Conservation (phyloP, 164 flowering plant species). For the Hamamelis virginiana region DNA sequence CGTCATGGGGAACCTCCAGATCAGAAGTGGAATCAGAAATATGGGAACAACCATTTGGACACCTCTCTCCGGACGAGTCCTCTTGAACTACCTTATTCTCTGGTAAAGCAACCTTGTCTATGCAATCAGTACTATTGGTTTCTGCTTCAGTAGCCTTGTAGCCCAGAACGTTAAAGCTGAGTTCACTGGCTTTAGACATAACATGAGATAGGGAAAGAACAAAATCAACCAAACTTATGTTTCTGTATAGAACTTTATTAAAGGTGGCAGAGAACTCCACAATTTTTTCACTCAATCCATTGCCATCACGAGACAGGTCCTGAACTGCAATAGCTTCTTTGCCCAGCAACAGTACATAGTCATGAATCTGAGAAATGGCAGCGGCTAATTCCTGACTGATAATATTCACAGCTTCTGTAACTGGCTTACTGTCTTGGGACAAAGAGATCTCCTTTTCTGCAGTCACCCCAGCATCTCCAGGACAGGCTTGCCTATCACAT, state of each 20-base stretch:
- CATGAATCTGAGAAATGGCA: slow-evolving; percentile 69
- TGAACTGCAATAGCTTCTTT: slow-evolving; percentile 57
- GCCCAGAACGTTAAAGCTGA: slow-evolving; percentile 50
- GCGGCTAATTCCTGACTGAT: slow-evolving; percentile 36
- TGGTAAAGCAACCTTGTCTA: slow-evolving; percentile 81
- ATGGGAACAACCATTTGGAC: slow-evolving; percentile 47
- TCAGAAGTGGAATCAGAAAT: slow-evolving; percentile 56
- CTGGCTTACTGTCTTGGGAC: slow-evolving; percentile 22
- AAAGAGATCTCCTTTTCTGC: slow-evolving; percentile 29
- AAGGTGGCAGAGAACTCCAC: slow-evolving; percentile 54
- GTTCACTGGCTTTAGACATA: slow-evolving; percentile 51
- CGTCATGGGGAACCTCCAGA: slow-evolving; percentile 67
- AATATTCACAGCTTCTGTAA: slow-evolving; percentile 12
- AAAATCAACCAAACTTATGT: slow-evolving; percentile 49
- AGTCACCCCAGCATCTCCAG: slow-evolving; percentile 34
- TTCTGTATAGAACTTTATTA: slow-evolving; percentile 35
- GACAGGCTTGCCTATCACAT: slow-evolving; percentile 25
- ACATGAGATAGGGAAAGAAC: slow-evolving; percentile 68
- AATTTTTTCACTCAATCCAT: slow-evolving; percentile 39
- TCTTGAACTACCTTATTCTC: slow-evolving; percentile 58
- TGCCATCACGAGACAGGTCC: slow-evolving; percentile 37
- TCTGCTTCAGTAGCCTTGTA: slow-evolving; percentile 54
- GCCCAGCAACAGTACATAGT: slow-evolving; percentile 61
- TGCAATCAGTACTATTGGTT: slow-evolving; percentile 61
- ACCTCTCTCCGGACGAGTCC: slow-evolving; percentile 45